Conservation (phyloP, 202 grass and related monocot genomes). For the Schoenoplectus triqueter region DNA sequence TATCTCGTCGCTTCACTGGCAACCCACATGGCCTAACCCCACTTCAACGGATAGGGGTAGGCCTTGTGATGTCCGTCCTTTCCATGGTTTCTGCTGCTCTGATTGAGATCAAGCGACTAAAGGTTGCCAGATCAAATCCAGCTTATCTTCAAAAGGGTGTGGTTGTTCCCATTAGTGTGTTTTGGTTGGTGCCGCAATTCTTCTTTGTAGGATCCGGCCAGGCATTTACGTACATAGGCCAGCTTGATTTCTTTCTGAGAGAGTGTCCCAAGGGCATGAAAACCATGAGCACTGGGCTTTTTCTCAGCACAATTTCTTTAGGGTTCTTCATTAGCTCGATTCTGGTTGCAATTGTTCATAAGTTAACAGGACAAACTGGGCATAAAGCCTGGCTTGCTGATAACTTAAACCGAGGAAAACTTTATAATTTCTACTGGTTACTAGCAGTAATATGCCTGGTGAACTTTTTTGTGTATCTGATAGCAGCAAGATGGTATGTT, state of each 20-base stretch:
- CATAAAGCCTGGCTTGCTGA: slow-evolving; percentile 63
- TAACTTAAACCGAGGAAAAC: slow-evolving; percentile 68
- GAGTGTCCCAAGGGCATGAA: slow-evolving; percentile 97
- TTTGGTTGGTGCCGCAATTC: slow-evolving; percentile 89
- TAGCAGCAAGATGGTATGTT: slow-evolving; percentile 76
- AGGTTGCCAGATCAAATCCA: slow-evolving; percentile 27
- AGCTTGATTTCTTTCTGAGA: slow-evolving; percentile 88
- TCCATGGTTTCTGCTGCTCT: slow-evolving; percentile 70
- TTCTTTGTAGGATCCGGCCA: slow-evolving; percentile 73
- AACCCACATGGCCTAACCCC: slow-evolving; percentile 82
- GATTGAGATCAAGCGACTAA: slow-evolving; percentile 58
- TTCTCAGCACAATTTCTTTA: slow-evolving; percentile 80
- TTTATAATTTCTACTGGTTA: slow-evolving; percentile 96
- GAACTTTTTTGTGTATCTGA: slow-evolving; percentile 65
- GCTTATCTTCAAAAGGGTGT: not conserved
- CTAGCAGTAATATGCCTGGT: slow-evolving; percentile 59
- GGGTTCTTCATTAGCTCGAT: slow-evolving; percentile 84
- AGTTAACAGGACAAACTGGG: slow-evolving; percentile 44
- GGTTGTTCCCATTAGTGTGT: slow-evolving; percentile 57
- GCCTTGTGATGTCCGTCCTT: slow-evolving; percentile 58
- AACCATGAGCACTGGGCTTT: slow-evolving; percentile 91
- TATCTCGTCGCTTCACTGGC: slow-evolving; percentile 46
- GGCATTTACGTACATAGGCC: slow-evolving; percentile 91
- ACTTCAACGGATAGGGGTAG: slow-evolving; percentile 78
- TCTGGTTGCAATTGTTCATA: slow-evolving; percentile 64